Conservation (phyloP, 495 filamentous ascomycete genomes). For the Neurospora discreta region DNA sequence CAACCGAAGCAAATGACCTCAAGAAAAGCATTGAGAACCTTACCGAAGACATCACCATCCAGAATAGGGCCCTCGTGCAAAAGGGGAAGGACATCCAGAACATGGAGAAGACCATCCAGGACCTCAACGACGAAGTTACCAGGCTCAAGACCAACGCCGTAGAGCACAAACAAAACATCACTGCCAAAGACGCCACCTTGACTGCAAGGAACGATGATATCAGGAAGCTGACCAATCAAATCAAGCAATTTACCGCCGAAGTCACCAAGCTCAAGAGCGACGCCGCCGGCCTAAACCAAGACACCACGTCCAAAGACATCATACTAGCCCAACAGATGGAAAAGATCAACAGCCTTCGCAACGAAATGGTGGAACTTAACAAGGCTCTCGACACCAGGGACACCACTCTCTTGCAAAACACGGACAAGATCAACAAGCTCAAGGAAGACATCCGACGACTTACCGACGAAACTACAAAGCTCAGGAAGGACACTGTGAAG, state of each 20-base stretch:
- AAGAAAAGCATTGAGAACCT: not conserved
- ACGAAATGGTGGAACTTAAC: not conserved
- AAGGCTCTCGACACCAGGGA: not conserved
- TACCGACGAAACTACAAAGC: not conserved
- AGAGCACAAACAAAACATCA: not conserved
- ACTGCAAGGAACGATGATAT: not conserved
- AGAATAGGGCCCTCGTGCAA: not conserved
- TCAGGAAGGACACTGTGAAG: not conserved
- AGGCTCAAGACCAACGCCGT: not conserved
- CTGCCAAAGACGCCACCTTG: not conserved
- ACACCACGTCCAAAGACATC: not conserved
- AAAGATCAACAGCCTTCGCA: not conserved
- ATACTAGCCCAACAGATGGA: not conserved
- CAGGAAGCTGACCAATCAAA: not conserved
- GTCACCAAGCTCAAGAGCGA: not conserved
- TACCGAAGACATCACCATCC: not conserved
- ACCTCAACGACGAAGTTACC: conserved; percentile 55
- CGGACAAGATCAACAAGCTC: not conserved
- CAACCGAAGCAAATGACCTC: not conserved
- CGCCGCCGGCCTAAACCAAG: not conserved
- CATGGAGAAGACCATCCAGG: conserved; percentile 63
- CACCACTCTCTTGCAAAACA: not conserved
- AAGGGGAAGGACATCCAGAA: conserved; percentile 18
- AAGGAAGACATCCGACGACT: not conserved
- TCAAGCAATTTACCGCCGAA: not conserved